Percentiles rank a stretch among this genome's conserved stretches.
Evolutionary conservation across 345 rosid genomes (phyloP).

Genomic region (Citrus glauca): DNA sequence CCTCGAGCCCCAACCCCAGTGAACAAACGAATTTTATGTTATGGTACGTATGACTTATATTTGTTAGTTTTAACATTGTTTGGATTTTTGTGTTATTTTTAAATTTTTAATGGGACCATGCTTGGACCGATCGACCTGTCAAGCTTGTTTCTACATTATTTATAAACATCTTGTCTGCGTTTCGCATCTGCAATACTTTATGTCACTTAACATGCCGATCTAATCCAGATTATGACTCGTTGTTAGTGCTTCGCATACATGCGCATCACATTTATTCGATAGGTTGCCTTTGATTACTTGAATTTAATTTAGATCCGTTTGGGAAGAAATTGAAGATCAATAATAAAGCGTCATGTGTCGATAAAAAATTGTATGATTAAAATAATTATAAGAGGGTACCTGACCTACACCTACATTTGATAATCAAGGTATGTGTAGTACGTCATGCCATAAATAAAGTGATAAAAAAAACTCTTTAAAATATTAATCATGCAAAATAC

Average conservation of each 20-base stretch:
- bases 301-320: background rate
- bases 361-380: too few species aligned
- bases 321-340: too few species aligned
- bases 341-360: rapidly evolving
- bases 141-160: background rate
- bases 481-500: too few species aligned
- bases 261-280: background rate
- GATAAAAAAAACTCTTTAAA: too few species aligned
- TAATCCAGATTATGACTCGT: background rate
- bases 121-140: background rate
- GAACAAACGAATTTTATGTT: background rate
- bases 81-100: background rate
- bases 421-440: rapidly evolving
- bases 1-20: background rate
- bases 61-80: background rate
- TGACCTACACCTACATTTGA: too few species aligned
- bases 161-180: too few species aligned
- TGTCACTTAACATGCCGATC: conserved; percentile 19
- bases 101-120: conserved; percentile 12
- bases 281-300: background rate
- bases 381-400: too few species aligned
- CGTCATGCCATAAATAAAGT: too few species aligned
- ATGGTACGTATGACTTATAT: background rate
- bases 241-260: background rate
- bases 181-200: conserved; percentile 11